Base-by-base conservation (phyloP, 2,329 filamentous ascomycete genomes). In the Pyrenochaeta sp. region DNA sequence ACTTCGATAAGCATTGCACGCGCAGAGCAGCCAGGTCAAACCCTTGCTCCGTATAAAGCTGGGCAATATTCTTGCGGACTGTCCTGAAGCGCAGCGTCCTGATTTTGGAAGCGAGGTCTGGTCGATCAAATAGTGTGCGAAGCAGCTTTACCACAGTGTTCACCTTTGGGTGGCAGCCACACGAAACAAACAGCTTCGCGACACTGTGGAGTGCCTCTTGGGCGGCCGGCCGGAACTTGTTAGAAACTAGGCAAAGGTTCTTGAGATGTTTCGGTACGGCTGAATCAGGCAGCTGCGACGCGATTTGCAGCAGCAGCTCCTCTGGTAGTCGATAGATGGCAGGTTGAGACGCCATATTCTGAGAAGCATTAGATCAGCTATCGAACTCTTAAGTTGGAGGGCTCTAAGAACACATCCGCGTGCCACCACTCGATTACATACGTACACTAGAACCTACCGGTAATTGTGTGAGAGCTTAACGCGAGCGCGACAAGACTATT, bases 281-380 rank as follows among this genome's bases (percentile, higher is more conserved):
- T 10, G 64, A 55, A 43, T 66, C 59, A 22, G 59, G 57, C n/a
- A 66, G 53, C 13, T 61, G 46, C n/a, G 39, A 46, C 6, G 62
- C 59, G 32, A 66, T 59, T 1, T 68, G 63, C 8, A 70, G 45
- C 12, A 72, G 40, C 13, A 72, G 52, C 50, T 72, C 69, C 5
- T 67, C 59, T 12, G 69, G 69, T 12, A 70, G 60, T 25, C 46
- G 28, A 10, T 65, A 48, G 25, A 66, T 54, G 46, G 50, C 36
- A 24, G 57, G 28, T 50, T 24, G 3, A 49, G 37, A 22, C 30
- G 48, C 30, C 52, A 59, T 52, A 5, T 4, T 49, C 40, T 42
- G 22, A 22, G 19, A 19, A 22, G 15, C 12, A 2, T 32, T n/a
- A 12, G 1, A n/a, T 50, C 34, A 42, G 25, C 27, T 19, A 8